A percentile compares a stretch with the other conserved stretches of the same genome.
phyloP scores from a whole-genome alignment of 2,329 filamentous ascomycete genomes.

The Kalmusia sp. region DNA sequence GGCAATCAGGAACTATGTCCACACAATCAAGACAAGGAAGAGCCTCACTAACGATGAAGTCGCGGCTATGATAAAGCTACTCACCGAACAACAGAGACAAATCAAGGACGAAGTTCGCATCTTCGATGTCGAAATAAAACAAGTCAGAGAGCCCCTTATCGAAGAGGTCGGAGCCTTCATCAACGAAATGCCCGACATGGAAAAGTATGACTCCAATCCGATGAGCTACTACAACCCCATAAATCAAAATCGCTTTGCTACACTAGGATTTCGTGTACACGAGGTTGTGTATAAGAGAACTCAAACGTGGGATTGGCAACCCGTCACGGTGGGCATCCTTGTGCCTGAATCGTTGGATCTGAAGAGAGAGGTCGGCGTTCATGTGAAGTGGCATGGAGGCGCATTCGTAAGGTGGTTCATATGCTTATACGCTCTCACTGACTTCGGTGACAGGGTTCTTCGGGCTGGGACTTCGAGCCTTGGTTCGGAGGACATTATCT shows the following conservation, averaged over 20 bases:
- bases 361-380: not conserved
- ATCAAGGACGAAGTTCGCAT: no score
- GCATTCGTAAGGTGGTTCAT: not conserved
- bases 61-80: no score
- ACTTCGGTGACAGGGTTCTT: not conserved
- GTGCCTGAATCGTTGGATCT: not conserved
- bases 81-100: no score
- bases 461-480: not conserved
- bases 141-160: not conserved
- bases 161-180: not conserved
- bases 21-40: no score
- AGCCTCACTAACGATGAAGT: no score
- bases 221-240: not conserved
- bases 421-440: not conserved
- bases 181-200: not conserved
- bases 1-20: no score
- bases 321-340: not conserved
- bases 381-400: not conserved
- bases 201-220: not conserved
- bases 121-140: not conserved
- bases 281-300: not conserved
- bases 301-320: not conserved
- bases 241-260: not conserved
- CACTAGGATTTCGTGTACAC: no score
- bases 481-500: conserved; percentile 23